These are phyloP conservation scores for Mycena sanguinolenta DNA, from an alignment of 768 basidiomycete genomes.

Conservation along the genomic window DNA sequence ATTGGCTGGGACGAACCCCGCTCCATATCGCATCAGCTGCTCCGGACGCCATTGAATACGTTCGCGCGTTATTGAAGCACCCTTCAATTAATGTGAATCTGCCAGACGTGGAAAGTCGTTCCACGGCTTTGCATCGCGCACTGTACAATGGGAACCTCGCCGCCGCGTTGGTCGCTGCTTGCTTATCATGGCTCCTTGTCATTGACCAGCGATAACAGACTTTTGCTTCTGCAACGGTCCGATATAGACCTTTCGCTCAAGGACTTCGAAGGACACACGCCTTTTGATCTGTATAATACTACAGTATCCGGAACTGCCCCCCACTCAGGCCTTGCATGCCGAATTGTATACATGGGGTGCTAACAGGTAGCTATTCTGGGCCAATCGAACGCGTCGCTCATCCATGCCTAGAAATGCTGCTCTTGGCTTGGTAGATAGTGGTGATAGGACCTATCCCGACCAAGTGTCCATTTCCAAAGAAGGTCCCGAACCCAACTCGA, in stretches of 20 bases:
- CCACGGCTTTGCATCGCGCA: constrained; percentile 92
- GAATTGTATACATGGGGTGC: constrained; percentile 92
- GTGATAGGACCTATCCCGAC: constrained; percentile 86
- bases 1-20: constrained; percentile 80
- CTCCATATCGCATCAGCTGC: constrained; percentile 86
- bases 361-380: constrained; percentile 67
- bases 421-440: constrained; percentile 85
- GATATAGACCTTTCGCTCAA: constrained; percentile 82
- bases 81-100: constrained; percentile 85
- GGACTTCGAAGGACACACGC: constrained; percentile 90
- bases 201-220: constrained; percentile 55
- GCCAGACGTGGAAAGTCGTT: constrained; percentile 86
- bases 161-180: constrained; percentile 64
- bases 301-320: constrained; percentile 84
- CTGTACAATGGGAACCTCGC: constrained; percentile 84
- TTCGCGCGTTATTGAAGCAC: constrained; percentile 80
- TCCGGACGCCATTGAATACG: constrained; percentile 80
- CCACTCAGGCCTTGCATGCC: constrained; percentile 53
- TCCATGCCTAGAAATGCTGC: constrained; percentile 76
- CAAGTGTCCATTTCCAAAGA: constrained; percentile 68
- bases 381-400: constrained; percentile 26
- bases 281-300: constrained; percentile 94
- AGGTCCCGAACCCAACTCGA: constrained; percentile 40
- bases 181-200: constrained; percentile 19
- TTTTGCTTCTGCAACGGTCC: constrained; percentile 79